Evolutionary conservation across 2,329 filamentous ascomycete genomes (phyloP).

Genomic region (Beauveria scarabaeidicola): DNA sequence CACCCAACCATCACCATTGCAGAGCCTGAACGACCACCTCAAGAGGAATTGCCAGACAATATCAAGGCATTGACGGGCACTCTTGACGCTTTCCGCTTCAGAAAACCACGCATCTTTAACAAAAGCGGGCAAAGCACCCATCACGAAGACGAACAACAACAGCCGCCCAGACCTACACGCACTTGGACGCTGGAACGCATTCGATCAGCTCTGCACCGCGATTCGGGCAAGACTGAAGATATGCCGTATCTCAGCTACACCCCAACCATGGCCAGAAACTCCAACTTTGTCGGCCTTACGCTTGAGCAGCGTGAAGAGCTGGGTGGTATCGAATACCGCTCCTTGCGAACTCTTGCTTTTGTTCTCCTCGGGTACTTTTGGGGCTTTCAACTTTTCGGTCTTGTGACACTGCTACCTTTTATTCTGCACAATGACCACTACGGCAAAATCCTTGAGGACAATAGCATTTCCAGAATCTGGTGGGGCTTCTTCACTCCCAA

Average conservation of each 20-base stretch:
- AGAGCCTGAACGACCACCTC: slow-evolving; percentile 42
- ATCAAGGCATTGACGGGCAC: slow-evolving; percentile 32
- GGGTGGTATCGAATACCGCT: slow-evolving; percentile 92
- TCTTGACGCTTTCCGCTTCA: slow-evolving; percentile 33
- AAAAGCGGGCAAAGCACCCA: slow-evolving; percentile 27
- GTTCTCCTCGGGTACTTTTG: slow-evolving; percentile 75
- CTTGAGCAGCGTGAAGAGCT: slow-evolving; percentile 91
- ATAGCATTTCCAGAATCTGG: slow-evolving; percentile 64
- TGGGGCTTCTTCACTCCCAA: slow-evolving; percentile 87
- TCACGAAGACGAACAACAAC: slow-evolving; percentile 22
- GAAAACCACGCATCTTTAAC: slow-evolving; percentile 33
- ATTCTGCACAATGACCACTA: slow-evolving; percentile 59
- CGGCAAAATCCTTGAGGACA: slow-evolving; percentile 52
- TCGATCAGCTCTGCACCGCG: slow-evolving; percentile 45
- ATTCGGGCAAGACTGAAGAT: slow-evolving; percentile 36
- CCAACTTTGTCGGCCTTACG: slow-evolving; percentile 77
- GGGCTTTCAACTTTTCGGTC: slow-evolving; percentile 69
- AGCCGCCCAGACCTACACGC: slow-evolving; percentile 13
- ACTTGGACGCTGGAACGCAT: slow-evolving; percentile 51
- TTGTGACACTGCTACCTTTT: slow-evolving; percentile 71
- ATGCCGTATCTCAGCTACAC: slow-evolving; percentile 93
- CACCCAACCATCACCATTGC: slow-evolving; percentile 58
- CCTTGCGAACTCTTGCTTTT: slow-evolving; percentile 74
- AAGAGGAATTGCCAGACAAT: slow-evolving; percentile 34
- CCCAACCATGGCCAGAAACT: slow-evolving; percentile 87